These are phyloP conservation scores for Boehmeria nivea DNA, from an alignment of 306 rosid genomes.

Conservation along the genomic window DNA sequence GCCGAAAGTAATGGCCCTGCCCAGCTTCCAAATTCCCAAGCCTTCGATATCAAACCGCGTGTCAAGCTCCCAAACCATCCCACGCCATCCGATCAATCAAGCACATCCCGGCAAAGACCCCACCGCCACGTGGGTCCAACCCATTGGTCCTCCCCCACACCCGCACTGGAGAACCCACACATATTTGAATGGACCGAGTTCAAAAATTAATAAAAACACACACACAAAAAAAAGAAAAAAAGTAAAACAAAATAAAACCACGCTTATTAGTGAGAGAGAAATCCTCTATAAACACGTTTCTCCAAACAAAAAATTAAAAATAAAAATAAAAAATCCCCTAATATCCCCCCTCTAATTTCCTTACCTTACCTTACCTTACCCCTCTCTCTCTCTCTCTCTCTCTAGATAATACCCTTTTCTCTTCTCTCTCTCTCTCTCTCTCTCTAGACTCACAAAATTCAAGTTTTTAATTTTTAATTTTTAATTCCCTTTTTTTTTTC, in stretches of 20 bases:
- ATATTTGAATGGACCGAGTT: background rate
- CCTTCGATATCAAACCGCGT: background rate
- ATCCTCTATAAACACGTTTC: slow-evolving; percentile 35
- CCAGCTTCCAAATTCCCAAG: background rate
- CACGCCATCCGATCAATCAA: slow-evolving; percentile 1
- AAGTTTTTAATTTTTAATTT: background rate
- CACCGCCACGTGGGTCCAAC: background rate
- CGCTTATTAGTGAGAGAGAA: slow-evolving; percentile 4
- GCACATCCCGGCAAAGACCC: background rate
- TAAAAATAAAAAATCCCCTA: slow-evolving; percentile 12
- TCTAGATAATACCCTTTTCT: slow-evolving; percentile 6
- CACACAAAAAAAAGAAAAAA: background rate
- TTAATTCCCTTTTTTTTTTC: background rate
- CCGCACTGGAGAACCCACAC: no score
- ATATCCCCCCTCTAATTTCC: slow-evolving; percentile 14
- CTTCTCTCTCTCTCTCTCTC: slow-evolving; percentile 22
- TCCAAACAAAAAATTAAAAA: slow-evolving; percentile 21
- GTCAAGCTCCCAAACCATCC: background rate
- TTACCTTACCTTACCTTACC: slow-evolving; percentile 10
- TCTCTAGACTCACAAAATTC: slow-evolving; percentile 5
- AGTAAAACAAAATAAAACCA: background rate
- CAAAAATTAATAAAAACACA: background rate
- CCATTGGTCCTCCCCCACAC: slow-evolving; percentile 1
- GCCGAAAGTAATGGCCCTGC: background rate
- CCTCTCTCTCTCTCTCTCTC: slow-evolving; percentile 20